Percentiles rank a stretch among this genome's conserved stretches.
Evolutionary conservation across 1,284 basidiomycete genomes (phyloP).

Genomic region (Sporisorium iseilematis-ciliati): DNA sequence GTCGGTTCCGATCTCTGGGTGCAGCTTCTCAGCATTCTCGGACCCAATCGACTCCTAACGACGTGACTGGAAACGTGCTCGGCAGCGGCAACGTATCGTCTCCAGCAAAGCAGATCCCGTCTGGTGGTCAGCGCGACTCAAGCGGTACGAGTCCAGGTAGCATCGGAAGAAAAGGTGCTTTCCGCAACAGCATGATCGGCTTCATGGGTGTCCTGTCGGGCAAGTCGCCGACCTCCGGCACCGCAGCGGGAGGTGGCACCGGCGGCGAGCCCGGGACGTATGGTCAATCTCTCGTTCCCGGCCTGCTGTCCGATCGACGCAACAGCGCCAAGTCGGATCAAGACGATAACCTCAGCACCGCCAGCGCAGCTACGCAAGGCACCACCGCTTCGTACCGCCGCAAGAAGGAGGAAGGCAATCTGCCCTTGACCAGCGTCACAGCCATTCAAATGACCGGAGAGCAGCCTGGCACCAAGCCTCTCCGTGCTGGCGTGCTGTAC

Average conservation of each 20-base stretch:
- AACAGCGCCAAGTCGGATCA: slow-evolving; percentile 41
- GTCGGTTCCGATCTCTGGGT: slow-evolving; percentile 26
- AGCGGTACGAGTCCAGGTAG: slow-evolving; percentile 17
- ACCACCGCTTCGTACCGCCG: slow-evolving; percentile 53
- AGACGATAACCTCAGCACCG: slow-evolving; percentile 39
- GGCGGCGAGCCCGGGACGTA: slow-evolving; percentile 2
- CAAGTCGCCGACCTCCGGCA: slow-evolving; percentile 8
- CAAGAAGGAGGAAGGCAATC: slow-evolving; percentile 44
- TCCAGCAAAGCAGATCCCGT: slow-evolving; percentile 2
- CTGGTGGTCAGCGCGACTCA: slow-evolving; percentile 9
- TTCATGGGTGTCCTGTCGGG: slow-evolving; percentile 46
- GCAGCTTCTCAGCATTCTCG: slow-evolving; percentile 24
- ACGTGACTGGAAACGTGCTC: slow-evolving; percentile 21
- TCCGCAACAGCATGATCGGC: slow-evolving; percentile 50
- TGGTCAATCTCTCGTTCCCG: slow-evolving; percentile 11
- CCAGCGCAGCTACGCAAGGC: slow-evolving; percentile 46
- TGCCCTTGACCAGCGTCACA: slow-evolving; percentile 36
- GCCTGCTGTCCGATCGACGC: slow-evolving; percentile 28
- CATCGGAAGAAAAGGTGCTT: slow-evolving; percentile 27
- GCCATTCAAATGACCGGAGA: slow-evolving; percentile 46
- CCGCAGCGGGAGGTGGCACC: not conserved
- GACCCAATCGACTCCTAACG: slow-evolving; percentile 28
- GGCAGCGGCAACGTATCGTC: slow-evolving; percentile 12
- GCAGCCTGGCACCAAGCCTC: slow-evolving; percentile 31
- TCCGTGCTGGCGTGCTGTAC: slow-evolving; percentile 52